phyloP scores from a whole-genome alignment of 306 rosid genomes.

The Rosa lucieae region DNA sequence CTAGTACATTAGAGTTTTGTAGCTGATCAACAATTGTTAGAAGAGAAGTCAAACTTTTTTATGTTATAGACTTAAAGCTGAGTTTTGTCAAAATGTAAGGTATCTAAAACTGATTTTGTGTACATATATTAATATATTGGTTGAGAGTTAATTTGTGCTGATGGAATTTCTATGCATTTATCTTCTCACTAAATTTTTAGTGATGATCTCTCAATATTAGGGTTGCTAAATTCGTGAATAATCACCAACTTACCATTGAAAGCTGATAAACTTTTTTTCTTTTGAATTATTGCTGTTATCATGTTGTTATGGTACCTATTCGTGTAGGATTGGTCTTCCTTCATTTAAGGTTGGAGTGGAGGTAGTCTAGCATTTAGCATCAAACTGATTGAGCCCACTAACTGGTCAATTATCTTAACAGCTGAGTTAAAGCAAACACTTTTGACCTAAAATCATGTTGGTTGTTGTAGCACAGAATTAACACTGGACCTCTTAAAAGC shows the following conservation, averaged over 20 bases:
- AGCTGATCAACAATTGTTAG: constrained; percentile 2
- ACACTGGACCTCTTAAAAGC: constrained; percentile 10
- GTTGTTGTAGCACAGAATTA: constrained; percentile 6
- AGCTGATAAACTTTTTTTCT: background rate
- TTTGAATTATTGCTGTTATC: background rate
- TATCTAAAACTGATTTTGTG: constrained; percentile 10
- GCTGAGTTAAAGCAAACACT: background rate
- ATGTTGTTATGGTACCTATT: background rate
- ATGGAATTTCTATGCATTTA: background rate
- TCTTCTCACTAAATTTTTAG: background rate
- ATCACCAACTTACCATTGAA: background rate
- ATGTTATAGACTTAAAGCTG: constrained; percentile 12
- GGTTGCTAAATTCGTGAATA: background rate
- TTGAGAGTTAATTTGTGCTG: background rate
- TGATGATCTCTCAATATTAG: background rate
- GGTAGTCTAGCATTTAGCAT: constrained; percentile 16
- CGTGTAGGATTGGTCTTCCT: background rate
- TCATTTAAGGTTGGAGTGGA: constrained; percentile 12
- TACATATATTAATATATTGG: background rate
- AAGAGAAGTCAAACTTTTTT: background rate
- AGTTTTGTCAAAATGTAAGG: constrained; percentile 19
- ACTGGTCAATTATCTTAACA: background rate
- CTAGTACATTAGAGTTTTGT: constrained; percentile 11
- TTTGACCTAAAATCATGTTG: constrained; percentile 10
- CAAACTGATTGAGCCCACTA: constrained; percentile 6